These are phyloP conservation scores for Astragalus glycyphyllos DNA, from an alignment of 306 rosid genomes.

Conservation along the genomic window DNA sequence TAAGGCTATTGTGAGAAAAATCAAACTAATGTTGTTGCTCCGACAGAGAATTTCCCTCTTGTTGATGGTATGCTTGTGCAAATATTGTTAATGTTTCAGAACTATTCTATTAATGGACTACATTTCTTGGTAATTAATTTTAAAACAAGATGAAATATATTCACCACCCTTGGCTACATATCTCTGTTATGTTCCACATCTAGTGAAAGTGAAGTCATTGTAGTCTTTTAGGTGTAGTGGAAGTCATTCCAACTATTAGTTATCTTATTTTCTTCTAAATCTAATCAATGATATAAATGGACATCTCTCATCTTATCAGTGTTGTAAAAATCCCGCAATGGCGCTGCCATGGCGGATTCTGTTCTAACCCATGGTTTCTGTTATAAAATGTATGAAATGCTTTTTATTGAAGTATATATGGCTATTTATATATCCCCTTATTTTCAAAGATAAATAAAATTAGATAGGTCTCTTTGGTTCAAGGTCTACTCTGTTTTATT, in stretches of 20 bases:
- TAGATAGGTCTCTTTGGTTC: conserved; percentile 2
- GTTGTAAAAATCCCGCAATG: no score
- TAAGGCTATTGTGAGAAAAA: conserved; percentile 70
- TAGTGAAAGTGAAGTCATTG: neutral
- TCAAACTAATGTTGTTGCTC: conserved; percentile 71
- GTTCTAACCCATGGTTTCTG: neutral
- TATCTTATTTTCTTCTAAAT: neutral
- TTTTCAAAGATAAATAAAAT: neutral
- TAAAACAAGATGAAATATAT: neutral
- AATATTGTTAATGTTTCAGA: conserved; percentile 7
- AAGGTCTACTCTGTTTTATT: neutral
- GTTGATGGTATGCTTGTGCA: conserved; percentile 70
- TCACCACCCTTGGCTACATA: neutral
- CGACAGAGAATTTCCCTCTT: conserved; percentile 84
- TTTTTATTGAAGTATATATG: neutral
- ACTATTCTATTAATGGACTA: neutral
- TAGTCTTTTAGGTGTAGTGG: neutral
- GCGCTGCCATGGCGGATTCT: no score
- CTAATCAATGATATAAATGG: neutral
- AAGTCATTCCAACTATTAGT: neutral
- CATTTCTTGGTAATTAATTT: neutral
- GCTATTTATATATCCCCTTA: conserved; percentile 9
- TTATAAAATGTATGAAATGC: neutral
- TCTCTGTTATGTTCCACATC: neutral
- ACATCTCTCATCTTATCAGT: neutral